These are phyloP conservation scores for Hebeloma cylindrosporum DNA, from an alignment of 768 basidiomycete genomes.

Conservation along the genomic window DNA sequence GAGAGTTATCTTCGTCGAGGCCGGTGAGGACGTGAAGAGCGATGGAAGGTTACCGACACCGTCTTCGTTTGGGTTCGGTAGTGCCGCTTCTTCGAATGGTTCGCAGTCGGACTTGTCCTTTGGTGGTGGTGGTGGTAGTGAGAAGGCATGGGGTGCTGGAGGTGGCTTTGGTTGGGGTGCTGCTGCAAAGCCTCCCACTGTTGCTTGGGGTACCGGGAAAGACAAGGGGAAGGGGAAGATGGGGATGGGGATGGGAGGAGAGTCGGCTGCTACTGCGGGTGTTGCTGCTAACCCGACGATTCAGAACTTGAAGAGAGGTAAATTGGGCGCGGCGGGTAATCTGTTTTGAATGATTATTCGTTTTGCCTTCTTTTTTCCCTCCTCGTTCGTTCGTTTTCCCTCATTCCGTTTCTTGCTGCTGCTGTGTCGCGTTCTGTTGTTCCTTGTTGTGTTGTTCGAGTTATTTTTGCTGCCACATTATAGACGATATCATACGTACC, in stretches of 20 bases:
- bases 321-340: slow-evolving; percentile 18
- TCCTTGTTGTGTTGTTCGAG: slow-evolving; percentile 12
- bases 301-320: slow-evolving; percentile 20
- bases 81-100: too few relatives aligned
- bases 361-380: slow-evolving; percentile 5
- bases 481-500: slow-evolving; percentile 13
- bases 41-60: slow-evolving; percentile 18
- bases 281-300: slow-evolving; percentile 7
- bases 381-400: neutral
- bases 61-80: slow-evolving; percentile 22
- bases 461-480: slow-evolving; percentile 4
- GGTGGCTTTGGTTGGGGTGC: slow-evolving; percentile 12
- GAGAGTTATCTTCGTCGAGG: slow-evolving; percentile 36
- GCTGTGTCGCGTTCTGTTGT: slow-evolving; percentile 9
- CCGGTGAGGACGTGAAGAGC: slow-evolving; percentile 18
- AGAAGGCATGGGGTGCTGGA: slow-evolving; percentile 8
- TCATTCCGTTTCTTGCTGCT: neutral
- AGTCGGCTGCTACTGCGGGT: slow-evolving; percentile 3
- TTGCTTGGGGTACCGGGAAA: slow-evolving; percentile 13
- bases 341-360: slow-evolving; percentile 7
- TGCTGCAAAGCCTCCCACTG: slow-evolving; percentile 5
- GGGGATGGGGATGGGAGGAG: neutral
- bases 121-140: slow-evolving; percentile 1
- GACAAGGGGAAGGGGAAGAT: slow-evolving; percentile 14
- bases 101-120: too few relatives aligned